These are phyloP conservation scores for Termitomyces sp. DNA, from an alignment of 768 basidiomycete genomes.

Conservation along the genomic window DNA sequence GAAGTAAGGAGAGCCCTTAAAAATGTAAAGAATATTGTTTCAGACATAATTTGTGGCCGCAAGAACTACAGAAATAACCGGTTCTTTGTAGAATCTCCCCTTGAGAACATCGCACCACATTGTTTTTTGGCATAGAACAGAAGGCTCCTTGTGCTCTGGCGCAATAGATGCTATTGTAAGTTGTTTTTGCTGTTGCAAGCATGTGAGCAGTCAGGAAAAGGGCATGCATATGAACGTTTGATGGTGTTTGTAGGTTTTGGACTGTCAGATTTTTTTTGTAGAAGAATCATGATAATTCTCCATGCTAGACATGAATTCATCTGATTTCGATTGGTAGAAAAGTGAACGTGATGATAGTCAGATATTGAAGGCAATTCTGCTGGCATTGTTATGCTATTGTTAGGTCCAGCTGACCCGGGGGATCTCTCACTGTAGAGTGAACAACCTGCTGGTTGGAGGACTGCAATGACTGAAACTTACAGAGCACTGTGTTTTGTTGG, in stretches of 20 bases:
- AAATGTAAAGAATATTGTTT: not conserved
- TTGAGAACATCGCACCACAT: slow-evolving; percentile 11
- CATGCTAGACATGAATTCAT: slow-evolving; percentile 10
- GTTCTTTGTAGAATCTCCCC: slow-evolving; percentile 14
- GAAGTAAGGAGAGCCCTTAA: not conserved
- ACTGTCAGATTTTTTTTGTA: not conserved
- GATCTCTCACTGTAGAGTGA: too few species aligned
- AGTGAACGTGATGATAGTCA: not conserved
- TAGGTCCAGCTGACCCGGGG: too few species aligned
- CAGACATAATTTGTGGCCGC: not conserved
- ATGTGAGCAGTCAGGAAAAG: slow-evolving; percentile 4
- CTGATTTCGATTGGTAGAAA: slow-evolving; percentile 2
- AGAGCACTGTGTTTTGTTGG: too few species aligned
- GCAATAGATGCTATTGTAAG: slow-evolving; percentile 8
- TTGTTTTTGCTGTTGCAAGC: slow-evolving; percentile 6
- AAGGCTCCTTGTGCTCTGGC: slow-evolving; percentile 7
- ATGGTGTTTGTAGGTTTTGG: not conserved
- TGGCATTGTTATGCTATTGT: too few species aligned
- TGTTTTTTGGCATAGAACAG: slow-evolving; percentile 8
- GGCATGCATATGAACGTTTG: not conserved
- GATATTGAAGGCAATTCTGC: not conserved
- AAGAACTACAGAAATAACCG: not conserved
- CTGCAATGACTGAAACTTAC: too few species aligned
- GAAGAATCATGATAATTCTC: not conserved
- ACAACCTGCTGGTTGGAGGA: too few species aligned